Percentiles rank a stretch among this genome's conserved stretches.
Evolutionary conservation across 2,329 filamentous ascomycete genomes (phyloP).

Genomic region (Claviceps digitariae): DNA sequence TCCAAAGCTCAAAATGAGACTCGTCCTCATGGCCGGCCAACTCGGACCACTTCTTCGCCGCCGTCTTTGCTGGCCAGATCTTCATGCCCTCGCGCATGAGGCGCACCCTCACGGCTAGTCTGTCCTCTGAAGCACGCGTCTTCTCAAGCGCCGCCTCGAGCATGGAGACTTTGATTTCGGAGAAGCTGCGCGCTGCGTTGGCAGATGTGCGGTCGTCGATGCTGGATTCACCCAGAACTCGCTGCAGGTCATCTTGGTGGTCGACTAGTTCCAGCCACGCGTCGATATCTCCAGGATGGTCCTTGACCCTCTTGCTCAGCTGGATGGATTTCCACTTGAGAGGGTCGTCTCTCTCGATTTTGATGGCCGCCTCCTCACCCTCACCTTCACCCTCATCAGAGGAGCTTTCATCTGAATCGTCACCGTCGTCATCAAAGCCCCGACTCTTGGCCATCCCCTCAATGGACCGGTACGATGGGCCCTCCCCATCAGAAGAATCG

Average conservation of each 20-base stretch:
- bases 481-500: constrained; percentile 33
- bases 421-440: constrained; percentile 35
- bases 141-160: constrained; percentile 63
- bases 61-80: constrained; percentile 54
- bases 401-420: constrained; percentile 35
- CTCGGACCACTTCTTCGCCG: constrained; percentile 52
- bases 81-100: constrained; percentile 62
- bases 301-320: constrained; percentile 49
- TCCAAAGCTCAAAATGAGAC: constrained; percentile 50
- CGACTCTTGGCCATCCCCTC: constrained; percentile 44
- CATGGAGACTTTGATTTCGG: constrained; percentile 68
- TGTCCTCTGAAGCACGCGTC: constrained; percentile 29
- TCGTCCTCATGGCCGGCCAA: constrained; percentile 16
- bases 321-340: constrained; percentile 42
- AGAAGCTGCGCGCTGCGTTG: constrained; percentile 53
- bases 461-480: constrained; percentile 51
- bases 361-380: constrained; percentile 19
- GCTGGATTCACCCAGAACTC: constrained; percentile 25
- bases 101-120: constrained; percentile 49
- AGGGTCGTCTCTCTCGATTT: constrained; percentile 25
- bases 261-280: constrained; percentile 69
- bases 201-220: constrained; percentile 32
- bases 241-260: constrained; percentile 59
- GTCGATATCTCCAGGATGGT: constrained; percentile 51
- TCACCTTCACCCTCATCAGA: constrained; percentile 13